Evolutionary conservation across 257 asterid genomes (phyloP), one percentile per base, ranked within the genome.

Genomic region (Thymus mandschuricus): DNA sequence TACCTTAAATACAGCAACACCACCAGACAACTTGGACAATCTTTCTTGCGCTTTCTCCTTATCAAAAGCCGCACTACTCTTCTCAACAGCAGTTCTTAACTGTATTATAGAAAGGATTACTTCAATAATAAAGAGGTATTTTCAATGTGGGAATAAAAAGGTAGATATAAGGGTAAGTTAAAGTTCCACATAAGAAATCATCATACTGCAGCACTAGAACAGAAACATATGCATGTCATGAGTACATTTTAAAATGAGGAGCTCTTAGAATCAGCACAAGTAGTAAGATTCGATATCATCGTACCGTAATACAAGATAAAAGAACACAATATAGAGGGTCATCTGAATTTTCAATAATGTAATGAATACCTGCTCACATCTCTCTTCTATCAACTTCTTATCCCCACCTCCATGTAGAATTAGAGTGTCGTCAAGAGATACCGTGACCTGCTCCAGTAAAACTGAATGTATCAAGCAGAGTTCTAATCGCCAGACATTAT

Each of bases 1-100:
- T 84, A 92, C 98, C 95, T 84, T 92, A 76, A 92, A 90, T 75
- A 92, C 95, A 33, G 98, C 98, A 79, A 90, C 98, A 79, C 98
- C 98, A 27, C 96, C 98, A 33, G 98, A 88, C 78, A 92, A 86
- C 83, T 92, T 92, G 48, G 97, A 92, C 77, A 89, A 83, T 54
- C 97, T 79, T 73, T 92, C 97, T 79, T 88, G 96, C 1, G 97
- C 94, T 87, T 92, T 92, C 85, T 92, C 98, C 86, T 84, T 89
- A 79, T 92, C 98, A 74, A 92, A 92, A 79, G 77, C 54, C 50
- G 96, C 88, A 67, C 85, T 75, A 71, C 95, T 89, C 70, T 76
- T 83, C 78, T 89, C 85, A 81, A 89, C 72, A 70, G 91, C 77
- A 64, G 85, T 59, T 69, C 98, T 85, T 73, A 92, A 89, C 97